These are phyloP conservation scores for Rhamnella rubrinervis DNA, from an alignment of 331 rosid genomes.

Conservation along the genomic window DNA sequence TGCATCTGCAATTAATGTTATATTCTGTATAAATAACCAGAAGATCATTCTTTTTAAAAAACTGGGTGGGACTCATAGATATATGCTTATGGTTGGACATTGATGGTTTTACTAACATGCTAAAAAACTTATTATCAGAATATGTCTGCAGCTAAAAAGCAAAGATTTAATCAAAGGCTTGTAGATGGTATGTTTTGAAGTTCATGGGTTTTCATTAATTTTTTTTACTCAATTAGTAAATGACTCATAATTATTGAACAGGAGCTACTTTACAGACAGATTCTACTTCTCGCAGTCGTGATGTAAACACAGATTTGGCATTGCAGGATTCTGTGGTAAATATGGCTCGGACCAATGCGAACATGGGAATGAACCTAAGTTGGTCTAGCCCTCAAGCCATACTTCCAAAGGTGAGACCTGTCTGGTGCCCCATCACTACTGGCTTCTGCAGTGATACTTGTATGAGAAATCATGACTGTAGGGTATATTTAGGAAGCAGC, in stretches of 20 bases:
- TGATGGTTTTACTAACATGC: neutral
- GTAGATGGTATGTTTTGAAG: conserved; percentile 37
- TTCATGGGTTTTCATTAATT: conserved; percentile 15
- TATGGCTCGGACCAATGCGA: conserved; percentile 26
- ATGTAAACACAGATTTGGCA: conserved; percentile 11
- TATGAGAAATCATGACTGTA: conserved; percentile 3
- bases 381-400: conserved; percentile 12
- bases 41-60: neutral
- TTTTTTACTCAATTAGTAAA: conserved; percentile 18
- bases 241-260: conserved; percentile 33
- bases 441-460: neutral
- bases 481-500: neutral
- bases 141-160: conserved; percentile 24
- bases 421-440: neutral
- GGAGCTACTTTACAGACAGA: conserved; percentile 20
- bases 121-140: conserved; percentile 22
- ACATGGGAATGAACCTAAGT: conserved; percentile 15
- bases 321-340: conserved; percentile 24
- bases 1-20: conserved; percentile 11
- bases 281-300: conserved; percentile 14
- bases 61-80: no score
- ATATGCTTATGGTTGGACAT: no score
- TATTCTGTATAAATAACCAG: neutral
- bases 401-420: conserved; percentile 27
- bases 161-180: conserved; percentile 19